phyloP scores from a whole-genome alignment of 2,329 filamentous ascomycete genomes.

The Fusarium torulosum region DNA sequence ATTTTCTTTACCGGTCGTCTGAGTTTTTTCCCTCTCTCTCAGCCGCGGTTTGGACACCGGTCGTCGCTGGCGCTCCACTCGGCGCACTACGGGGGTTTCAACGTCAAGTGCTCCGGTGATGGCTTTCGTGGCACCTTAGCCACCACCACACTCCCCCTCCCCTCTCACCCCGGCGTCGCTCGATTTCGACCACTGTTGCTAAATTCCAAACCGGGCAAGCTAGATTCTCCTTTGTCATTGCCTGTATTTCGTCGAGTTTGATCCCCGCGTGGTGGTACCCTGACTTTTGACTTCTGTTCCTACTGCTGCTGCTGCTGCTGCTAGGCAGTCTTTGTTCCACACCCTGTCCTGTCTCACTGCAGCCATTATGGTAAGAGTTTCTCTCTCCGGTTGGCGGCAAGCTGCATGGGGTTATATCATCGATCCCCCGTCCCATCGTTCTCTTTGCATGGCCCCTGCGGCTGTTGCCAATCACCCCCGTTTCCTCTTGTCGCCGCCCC shows the following conservation, averaged over 20 bases:
- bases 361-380: slow-evolving; percentile 64
- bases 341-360: slow-evolving; percentile 53
- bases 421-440: slow-evolving; percentile 51
- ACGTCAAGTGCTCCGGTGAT: slow-evolving; percentile 49
- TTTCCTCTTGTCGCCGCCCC: slow-evolving; percentile 43
- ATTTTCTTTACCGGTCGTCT: slow-evolving; percentile 41
- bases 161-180: slow-evolving; percentile 50
- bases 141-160: slow-evolving; percentile 51
- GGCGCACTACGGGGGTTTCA: slow-evolving; percentile 47
- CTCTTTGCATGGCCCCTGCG: slow-evolving; percentile 45
- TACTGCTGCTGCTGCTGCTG: slow-evolving; percentile 41
- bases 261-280: slow-evolving; percentile 55
- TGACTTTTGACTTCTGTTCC: slow-evolving; percentile 49
- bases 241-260: slow-evolving; percentile 53
- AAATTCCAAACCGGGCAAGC: slow-evolving; percentile 46
- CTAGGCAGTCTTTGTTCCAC: slow-evolving; percentile 49
- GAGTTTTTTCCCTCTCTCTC: slow-evolving; percentile 34
- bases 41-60: slow-evolving; percentile 40
- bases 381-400: slow-evolving; percentile 57
- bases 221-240: slow-evolving; percentile 51
- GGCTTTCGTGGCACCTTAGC: slow-evolving; percentile 54
- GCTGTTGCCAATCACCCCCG: slow-evolving; percentile 46
- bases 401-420: slow-evolving; percentile 61
- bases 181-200: slow-evolving; percentile 47
- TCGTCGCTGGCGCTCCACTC: slow-evolving; percentile 47